Conservation (phyloP, 495 filamentous ascomycete genomes). For the Tuber aestivum region DNA sequence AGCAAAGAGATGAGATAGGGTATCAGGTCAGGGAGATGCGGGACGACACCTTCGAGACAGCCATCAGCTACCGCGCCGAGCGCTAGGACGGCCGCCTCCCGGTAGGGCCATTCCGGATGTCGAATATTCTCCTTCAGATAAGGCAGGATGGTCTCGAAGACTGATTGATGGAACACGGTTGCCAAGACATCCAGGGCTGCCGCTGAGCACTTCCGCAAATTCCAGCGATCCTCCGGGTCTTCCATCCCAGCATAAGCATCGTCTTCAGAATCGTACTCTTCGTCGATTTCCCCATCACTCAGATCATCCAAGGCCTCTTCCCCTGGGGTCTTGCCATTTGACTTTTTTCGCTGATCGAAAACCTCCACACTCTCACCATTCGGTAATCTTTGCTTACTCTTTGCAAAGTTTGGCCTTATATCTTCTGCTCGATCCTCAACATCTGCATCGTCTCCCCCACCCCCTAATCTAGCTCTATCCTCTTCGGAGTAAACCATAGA, state of each 20-base stretch:
- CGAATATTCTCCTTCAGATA: slow-evolving; percentile 86
- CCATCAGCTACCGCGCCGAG: slow-evolving; percentile 93
- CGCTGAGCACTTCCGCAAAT: slow-evolving; percentile 92
- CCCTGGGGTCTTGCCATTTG: slow-evolving; percentile 51
- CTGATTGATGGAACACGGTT: slow-evolving; percentile 75
- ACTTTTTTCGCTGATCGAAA: slow-evolving; percentile 46
- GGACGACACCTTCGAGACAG: slow-evolving; percentile 81
- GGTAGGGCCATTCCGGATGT: slow-evolving; percentile 82
- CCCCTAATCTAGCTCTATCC: slow-evolving; percentile 76
- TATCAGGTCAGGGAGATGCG: slow-evolving; percentile 84
- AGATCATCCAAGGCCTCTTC: slow-evolving; percentile 62
- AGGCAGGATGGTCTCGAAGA: slow-evolving; percentile 86
- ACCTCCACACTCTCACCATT: slow-evolving; percentile 47
- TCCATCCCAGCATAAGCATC: slow-evolving; percentile 50
- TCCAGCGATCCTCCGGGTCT: slow-evolving; percentile 91
- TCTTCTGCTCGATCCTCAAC: slow-evolving; percentile 84
- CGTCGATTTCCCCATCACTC: slow-evolving; percentile 84
- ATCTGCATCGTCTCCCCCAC: slow-evolving; percentile 82
- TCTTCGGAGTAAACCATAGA: slow-evolving; percentile 97
- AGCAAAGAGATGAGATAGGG: slow-evolving; percentile 85
- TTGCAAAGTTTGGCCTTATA: slow-evolving; percentile 88
- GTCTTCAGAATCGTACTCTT: slow-evolving; percentile 66
- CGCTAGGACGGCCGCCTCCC: slow-evolving; percentile 91
- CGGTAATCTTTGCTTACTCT: slow-evolving; percentile 53
- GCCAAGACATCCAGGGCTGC: slow-evolving; percentile 93